Evolutionary conservation across 2,329 filamentous ascomycete genomes (phyloP).

Genomic region (Ceratocystis harringtonii): DNA sequence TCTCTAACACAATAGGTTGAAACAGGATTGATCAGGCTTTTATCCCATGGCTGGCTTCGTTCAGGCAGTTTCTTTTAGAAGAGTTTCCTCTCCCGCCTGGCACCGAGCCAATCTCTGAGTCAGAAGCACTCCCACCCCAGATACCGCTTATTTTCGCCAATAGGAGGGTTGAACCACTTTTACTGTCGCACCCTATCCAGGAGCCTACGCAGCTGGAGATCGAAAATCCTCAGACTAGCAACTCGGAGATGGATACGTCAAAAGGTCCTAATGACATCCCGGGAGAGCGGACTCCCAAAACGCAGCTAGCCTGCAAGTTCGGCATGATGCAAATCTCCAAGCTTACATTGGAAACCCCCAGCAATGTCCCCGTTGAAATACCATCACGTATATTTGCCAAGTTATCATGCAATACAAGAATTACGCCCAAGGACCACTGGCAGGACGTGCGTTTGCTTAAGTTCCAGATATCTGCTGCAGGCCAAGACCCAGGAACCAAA

Average conservation of each 20-base stretch:
- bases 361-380: slow-evolving; percentile 12
- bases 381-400: slow-evolving; percentile 26
- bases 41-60: slow-evolving; percentile 56
- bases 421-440: slow-evolving; percentile 69
- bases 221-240: neutral
- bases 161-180: neutral
- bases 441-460: slow-evolving; percentile 82
- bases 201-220: neutral
- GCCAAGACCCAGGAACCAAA: slow-evolving; percentile 14
- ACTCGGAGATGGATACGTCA: neutral
- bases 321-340: slow-evolving; percentile 9
- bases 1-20: neutral
- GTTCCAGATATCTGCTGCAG: slow-evolving; percentile 32
- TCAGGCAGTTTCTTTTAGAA: slow-evolving; percentile 51
- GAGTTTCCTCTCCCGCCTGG: slow-evolving; percentile 54
- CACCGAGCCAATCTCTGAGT: slow-evolving; percentile 54
- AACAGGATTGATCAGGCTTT: slow-evolving; percentile 66
- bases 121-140: slow-evolving; percentile 61
- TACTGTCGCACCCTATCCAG: neutral
- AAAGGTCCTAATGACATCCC: neutral
- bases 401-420: slow-evolving; percentile 49
- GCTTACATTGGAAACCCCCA: neutral
- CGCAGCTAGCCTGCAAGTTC: slow-evolving; percentile 7
- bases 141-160: slow-evolving; percentile 24
- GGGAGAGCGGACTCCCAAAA: slow-evolving; percentile 24